phyloP scores from a whole-genome alignment of 2,329 filamentous ascomycete species.

The Xylariaceae sp. region DNA sequence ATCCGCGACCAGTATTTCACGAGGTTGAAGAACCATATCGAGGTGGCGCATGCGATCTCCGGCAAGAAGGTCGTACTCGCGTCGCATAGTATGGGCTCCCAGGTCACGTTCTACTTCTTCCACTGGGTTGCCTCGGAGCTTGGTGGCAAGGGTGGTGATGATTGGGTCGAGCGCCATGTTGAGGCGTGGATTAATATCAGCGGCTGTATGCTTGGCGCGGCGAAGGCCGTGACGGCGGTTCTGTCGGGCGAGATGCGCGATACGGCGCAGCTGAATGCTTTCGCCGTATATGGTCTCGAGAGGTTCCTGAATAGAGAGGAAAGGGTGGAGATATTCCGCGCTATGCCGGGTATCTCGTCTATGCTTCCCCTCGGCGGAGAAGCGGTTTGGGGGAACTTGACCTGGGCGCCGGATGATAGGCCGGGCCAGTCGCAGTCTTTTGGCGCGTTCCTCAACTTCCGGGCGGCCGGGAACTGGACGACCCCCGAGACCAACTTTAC shows the following conservation, averaged over 20 bases:
- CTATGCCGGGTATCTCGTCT: conserved; percentile 93
- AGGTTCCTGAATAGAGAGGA: conserved; percentile 91
- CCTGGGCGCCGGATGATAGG: conserved; percentile 81
- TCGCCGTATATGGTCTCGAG: conserved; percentile 93
- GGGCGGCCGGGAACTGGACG: conserved; percentile 57
- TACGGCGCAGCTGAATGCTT: conserved; percentile 91
- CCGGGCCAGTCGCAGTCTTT: conserved; percentile 68
- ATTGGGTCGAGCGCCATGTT: conserved; percentile 86
- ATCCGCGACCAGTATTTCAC: conserved; percentile 91
- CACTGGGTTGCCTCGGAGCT: conserved; percentile 74
- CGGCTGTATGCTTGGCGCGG: conserved; percentile 92
- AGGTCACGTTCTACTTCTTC: conserved; percentile 83
- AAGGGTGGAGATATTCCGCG: conserved; percentile 86
- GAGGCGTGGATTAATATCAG: conserved; percentile 98
- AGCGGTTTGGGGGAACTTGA: conserved; percentile 86
- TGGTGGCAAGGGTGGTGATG: conserved; percentile 73
- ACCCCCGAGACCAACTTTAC: conserved; percentile 72
- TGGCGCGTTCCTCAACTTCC: conserved; percentile 83
- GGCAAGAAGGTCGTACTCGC: conserved; percentile 78
- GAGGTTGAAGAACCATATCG: conserved; percentile 82
- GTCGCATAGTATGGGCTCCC: conserved; percentile 96
- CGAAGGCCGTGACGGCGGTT: conserved; percentile 85
- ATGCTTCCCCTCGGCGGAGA: conserved; percentile 96
- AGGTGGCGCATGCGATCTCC: conserved; percentile 68
- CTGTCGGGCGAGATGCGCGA: conserved; percentile 98